A percentile compares a stretch with the other conserved stretches of the same genome.
Evolutionary conservation across 495 filamentous ascomycete genomes (phyloP).

Genomic region (Aspergillus bertholletiae): DNA sequence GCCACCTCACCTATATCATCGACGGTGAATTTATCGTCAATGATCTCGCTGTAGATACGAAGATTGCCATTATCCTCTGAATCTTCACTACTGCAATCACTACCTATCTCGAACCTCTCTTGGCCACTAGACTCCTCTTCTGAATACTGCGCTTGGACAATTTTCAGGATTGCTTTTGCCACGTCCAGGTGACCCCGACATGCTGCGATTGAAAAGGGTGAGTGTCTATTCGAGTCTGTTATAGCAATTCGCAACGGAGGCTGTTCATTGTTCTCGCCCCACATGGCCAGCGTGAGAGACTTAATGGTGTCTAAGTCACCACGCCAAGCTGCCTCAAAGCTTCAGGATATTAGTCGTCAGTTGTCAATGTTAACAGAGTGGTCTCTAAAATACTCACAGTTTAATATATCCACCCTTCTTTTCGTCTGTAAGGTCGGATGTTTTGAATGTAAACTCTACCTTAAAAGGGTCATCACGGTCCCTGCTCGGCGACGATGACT

Average conservation of each 20-base stretch:
- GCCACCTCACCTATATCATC: constrained; percentile 65
- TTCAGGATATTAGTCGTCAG: constrained; percentile 21
- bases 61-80: constrained; percentile 33
- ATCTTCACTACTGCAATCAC: constrained; percentile 27
- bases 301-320: constrained; percentile 57
- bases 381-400: constrained; percentile 33
- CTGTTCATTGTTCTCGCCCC: constrained; percentile 37
- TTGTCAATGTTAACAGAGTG: background rate
- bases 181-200: constrained; percentile 56
- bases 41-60: constrained; percentile 34
- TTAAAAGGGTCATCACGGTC: constrained; percentile 31
- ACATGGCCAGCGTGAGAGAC: constrained; percentile 42
- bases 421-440: constrained; percentile 48
- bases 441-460: constrained; percentile 44
- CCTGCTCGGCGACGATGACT: background rate
- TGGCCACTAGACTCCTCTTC: constrained; percentile 35
- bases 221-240: constrained; percentile 38
- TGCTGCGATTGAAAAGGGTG: constrained; percentile 63
- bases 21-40: constrained; percentile 63
- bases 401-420: constrained; percentile 52
- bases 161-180: constrained; percentile 62
- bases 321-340: constrained; percentile 67
- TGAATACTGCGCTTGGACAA: constrained; percentile 62
- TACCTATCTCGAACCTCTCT: constrained; percentile 46
- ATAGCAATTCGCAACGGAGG: constrained; percentile 60